Conservation (phyloP, 2,329 filamentous ascomycete genomes). For the Blastomyces gilchristii region DNA sequence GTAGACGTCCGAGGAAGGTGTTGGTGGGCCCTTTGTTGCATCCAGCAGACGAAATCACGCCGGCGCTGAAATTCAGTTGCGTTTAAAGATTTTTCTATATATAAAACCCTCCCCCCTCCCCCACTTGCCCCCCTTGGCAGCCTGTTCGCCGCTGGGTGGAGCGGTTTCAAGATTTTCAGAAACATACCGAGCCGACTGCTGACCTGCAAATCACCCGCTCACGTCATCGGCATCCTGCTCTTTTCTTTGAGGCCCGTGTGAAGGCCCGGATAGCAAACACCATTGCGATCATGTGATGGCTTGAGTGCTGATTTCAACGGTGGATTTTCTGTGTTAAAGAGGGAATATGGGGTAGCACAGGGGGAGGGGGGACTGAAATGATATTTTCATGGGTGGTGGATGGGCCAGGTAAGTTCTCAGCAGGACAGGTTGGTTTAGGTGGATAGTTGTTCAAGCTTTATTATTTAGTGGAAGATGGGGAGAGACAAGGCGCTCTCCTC, state of each 20-base stretch:
- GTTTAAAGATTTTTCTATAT: too few relatives aligned
- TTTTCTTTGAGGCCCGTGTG: neutral
- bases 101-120: too few relatives aligned
- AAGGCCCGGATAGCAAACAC: neutral
- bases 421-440: too few relatives aligned
- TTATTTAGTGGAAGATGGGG: too few relatives aligned
- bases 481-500: neutral
- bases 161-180: neutral
- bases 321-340: neutral
- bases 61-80: too few relatives aligned
- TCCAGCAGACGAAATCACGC: too few relatives aligned
- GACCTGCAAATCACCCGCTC: neutral
- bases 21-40: too few relatives aligned
- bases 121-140: rapidly evolving
- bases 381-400: too few relatives aligned
- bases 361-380: neutral
- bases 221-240: neutral
- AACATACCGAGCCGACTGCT: neutral
- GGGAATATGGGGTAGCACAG: neutral
- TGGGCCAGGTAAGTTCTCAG: too few relatives aligned
- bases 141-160: neutral
- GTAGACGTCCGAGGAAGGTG: too few relatives aligned
- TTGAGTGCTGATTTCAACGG: neutral
- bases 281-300: conserved; percentile 3
- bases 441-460: too few relatives aligned